Evolutionary conservation across 2,329 filamentous ascomycete genomes (phyloP).

Genomic region (Pestalotiopsis sp.): DNA sequence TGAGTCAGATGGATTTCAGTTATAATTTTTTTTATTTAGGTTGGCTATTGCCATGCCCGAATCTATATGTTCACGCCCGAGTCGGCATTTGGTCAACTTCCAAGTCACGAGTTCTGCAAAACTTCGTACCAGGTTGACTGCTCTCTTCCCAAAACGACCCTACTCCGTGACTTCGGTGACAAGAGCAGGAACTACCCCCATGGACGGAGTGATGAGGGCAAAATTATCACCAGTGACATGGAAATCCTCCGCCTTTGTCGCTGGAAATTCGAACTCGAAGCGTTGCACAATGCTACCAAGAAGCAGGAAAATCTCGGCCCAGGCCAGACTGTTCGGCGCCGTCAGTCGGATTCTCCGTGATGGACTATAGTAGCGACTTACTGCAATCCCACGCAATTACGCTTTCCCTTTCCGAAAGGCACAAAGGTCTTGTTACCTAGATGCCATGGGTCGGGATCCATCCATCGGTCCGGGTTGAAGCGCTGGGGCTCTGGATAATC

Average conservation of each 20-base stretch:
- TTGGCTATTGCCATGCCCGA: too few species aligned
- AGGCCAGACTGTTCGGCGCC: conserved; percentile 18
- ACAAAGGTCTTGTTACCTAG: background rate
- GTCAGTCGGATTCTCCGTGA: background rate
- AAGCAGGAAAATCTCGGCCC: conserved; percentile 22
- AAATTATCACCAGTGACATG: conserved; percentile 19
- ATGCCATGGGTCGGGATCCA: conserved; percentile 5
- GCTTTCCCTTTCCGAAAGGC: conserved; percentile 4
- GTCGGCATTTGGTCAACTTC: background rate
- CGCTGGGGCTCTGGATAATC: conserved; percentile 22
- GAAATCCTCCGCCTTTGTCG: conserved; percentile 15
- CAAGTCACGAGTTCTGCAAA: background rate
- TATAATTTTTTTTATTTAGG: too few species aligned
- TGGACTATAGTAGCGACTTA: background rate
- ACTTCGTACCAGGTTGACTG: background rate
- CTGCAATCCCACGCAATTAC: conserved; percentile 10
- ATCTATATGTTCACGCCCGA: too few species aligned
- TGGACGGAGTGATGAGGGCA: conserved; percentile 16
- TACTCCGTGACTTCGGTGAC: conserved; percentile 13
- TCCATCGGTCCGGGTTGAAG: conserved; percentile 30
- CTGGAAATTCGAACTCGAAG: conserved; percentile 17
- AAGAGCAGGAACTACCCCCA: conserved; percentile 18
- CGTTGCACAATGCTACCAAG: conserved; percentile 17
- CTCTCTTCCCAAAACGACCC: background rate
- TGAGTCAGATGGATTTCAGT: too few species aligned